These are phyloP conservation scores for Saccharomycopsis malanga DNA, from an alignment of 805 yeast genomes.

Conservation along the genomic window DNA sequence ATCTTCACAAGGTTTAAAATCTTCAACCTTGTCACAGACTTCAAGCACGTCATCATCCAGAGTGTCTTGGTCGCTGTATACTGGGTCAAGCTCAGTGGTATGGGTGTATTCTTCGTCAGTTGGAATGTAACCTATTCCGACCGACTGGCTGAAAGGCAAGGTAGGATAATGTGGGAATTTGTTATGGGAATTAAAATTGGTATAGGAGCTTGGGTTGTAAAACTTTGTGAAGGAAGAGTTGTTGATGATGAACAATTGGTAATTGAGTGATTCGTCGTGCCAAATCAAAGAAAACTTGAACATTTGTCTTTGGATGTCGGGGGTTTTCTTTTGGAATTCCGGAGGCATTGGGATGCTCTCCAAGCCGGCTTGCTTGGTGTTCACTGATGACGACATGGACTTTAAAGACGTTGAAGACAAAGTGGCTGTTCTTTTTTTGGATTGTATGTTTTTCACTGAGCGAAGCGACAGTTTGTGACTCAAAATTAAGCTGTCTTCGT, in stretches of 20 bases:
- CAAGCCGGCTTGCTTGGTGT: conserved; percentile 2
- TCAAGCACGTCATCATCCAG: no score
- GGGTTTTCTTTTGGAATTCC: conserved; percentile 37
- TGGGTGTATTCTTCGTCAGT: conserved; percentile 19
- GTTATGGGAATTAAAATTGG: conserved; percentile 9
- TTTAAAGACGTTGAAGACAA: conserved; percentile 22
- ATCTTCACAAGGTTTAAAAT: no score
- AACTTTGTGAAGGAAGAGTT: conserved; percentile 12
- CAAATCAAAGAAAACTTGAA: conserved; percentile 40
- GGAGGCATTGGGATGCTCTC: conserved; percentile 35
- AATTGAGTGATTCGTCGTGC: conserved; percentile 36
- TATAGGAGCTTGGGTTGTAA: conserved; percentile 16
- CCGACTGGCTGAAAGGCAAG: conserved; percentile 18
- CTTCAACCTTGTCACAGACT: no score
- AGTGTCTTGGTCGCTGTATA: no score
- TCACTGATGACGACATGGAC: conserved; percentile 13
- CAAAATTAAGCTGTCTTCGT: no score
- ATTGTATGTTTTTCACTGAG: conserved; percentile 15
- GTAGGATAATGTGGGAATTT: conserved; percentile 20
- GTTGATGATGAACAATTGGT: conserved; percentile 26
- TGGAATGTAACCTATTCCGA: conserved; percentile 16
- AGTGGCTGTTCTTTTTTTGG: conserved; percentile 16
- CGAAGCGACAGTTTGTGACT: conserved; percentile 13
- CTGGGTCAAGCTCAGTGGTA: conserved; percentile 6
- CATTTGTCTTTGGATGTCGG: conserved; percentile 40